A percentile compares a stretch with the other conserved stretches of the same genome.
phyloP scores from a whole-genome alignment of 2,329 filamentous ascomycete species.

The Triangularia verruculosa region DNA sequence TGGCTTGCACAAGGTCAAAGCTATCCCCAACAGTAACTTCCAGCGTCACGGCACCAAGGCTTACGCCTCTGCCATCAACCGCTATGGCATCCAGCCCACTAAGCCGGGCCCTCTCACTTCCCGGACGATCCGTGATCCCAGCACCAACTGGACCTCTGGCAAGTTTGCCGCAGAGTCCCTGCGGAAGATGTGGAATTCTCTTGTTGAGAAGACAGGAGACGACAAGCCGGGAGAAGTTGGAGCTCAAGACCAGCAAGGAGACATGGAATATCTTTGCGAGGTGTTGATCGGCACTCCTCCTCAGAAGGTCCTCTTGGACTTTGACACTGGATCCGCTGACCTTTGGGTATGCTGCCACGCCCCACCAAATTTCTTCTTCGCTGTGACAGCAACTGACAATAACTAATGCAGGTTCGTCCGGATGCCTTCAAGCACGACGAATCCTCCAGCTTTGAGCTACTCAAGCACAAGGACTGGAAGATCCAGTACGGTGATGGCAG shows the following conservation, averaged over 20 bases:
- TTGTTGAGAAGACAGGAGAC: constrained; percentile 44
- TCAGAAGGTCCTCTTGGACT: constrained; percentile 61
- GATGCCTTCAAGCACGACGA: constrained; percentile 58
- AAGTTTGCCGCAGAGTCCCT: constrained; percentile 43
- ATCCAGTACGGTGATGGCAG: constrained; percentile 68
- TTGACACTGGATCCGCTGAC: constrained; percentile 70
- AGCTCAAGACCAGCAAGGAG: constrained; percentile 65
- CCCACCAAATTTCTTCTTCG: background rate
- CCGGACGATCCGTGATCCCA: constrained; percentile 43
- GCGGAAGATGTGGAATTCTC: constrained; percentile 43
- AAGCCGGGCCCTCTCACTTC: constrained; percentile 60
- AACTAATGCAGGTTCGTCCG: constrained; percentile 10
- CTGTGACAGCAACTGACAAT: background rate
- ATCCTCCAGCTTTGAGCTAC: constrained; percentile 57
- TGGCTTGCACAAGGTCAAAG: constrained; percentile 45
- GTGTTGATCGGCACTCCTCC: constrained; percentile 63
- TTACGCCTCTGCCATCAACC: constrained; percentile 59
- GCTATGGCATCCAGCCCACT: constrained; percentile 62
- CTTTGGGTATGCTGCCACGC: constrained; percentile 54
- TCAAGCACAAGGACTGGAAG: constrained; percentile 47
- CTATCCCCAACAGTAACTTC: constrained; percentile 59
- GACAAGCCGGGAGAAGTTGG: constrained; percentile 46
- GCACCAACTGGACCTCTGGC: constrained; percentile 25
- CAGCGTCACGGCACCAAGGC: constrained; percentile 58
- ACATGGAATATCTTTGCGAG: constrained; percentile 61